These are phyloP conservation scores for Hemileia vastatrix DNA, from an alignment of 1,284 basidiomycete genomes.

Conservation along the genomic window DNA sequence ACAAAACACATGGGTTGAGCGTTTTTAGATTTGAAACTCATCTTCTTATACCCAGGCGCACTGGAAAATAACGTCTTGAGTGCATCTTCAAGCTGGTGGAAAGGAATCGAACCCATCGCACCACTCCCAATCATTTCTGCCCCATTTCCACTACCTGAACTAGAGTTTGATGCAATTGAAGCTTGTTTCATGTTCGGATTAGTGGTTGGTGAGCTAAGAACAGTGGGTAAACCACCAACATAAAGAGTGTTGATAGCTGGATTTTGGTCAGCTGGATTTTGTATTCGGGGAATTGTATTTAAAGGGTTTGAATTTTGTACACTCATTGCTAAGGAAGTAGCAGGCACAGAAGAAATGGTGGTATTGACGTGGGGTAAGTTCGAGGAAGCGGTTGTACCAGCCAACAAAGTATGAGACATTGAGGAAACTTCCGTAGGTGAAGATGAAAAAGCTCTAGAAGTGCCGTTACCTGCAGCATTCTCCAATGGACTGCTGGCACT, in stretches of 20 bases:
- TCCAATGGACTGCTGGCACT: no score
- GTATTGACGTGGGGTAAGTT: no score
- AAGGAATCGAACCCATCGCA: conserved; percentile 40
- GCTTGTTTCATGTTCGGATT: no score
- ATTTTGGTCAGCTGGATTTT: conserved; percentile 72
- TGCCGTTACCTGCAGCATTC: no score
- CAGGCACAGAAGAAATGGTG: no score
- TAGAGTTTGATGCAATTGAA: no score
- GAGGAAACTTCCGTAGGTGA: no score
- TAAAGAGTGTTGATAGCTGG: conserved; percentile 90
- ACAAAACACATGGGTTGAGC: conserved; percentile 92
- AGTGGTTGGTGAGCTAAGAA: conserved; percentile 29
- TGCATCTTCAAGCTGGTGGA: conserved; percentile 71
- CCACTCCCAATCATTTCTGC: no score
- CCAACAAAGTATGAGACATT: no score
- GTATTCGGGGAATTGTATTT: conserved; percentile 23
- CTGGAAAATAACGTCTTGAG: conserved; percentile 68
- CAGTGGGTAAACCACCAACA: conserved; percentile 72
- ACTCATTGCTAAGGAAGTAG: neutral
- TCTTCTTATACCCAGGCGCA: conserved; percentile 73
- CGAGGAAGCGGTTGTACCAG: no score
- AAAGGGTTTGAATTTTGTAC: neutral
- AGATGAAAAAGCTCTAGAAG: no score
- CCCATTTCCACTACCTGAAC: no score
- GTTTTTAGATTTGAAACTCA: conserved; percentile 88